phyloP scores from a whole-genome alignment of 2,329 filamentous ascomycete species.

The Aspergillus intermedius region DNA sequence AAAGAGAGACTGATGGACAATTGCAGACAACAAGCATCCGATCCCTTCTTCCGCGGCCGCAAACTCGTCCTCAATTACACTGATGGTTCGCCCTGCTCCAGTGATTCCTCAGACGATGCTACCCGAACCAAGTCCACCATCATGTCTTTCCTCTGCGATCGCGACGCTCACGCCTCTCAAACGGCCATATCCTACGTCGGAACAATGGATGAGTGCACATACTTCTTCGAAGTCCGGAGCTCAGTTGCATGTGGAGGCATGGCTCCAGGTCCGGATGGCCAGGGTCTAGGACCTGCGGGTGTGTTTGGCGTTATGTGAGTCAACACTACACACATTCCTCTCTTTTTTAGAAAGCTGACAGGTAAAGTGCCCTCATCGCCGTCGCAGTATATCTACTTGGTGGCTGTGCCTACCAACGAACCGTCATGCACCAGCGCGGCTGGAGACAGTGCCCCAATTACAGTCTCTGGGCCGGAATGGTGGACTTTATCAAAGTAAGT shows the following conservation, averaged over 20 bases:
- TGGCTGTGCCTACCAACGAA: slow-evolving; percentile 91
- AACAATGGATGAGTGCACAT: slow-evolving; percentile 84
- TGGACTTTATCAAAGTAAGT: slow-evolving; percentile 74
- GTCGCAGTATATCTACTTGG: slow-evolving; percentile 84
- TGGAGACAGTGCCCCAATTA: slow-evolving; percentile 97
- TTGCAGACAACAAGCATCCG: slow-evolving; percentile 38
- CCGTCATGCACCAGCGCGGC: slow-evolving; percentile 85
- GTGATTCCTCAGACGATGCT: slow-evolving; percentile 20
- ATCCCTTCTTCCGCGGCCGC: slow-evolving; percentile 44
- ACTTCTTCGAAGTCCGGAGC: slow-evolving; percentile 90
- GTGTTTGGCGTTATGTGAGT: slow-evolving; percentile 82
- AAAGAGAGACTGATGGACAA: slow-evolving; percentile 3
- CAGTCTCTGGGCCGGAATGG: slow-evolving; percentile 81
- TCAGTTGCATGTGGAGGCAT: slow-evolving; percentile 74
- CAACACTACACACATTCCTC: slow-evolving; percentile 27
- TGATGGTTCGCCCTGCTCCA: slow-evolving; percentile 63
- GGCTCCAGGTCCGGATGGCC: slow-evolving; percentile 47
- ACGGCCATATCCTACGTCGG: slow-evolving; percentile 79
- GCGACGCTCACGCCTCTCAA: slow-evolving; percentile 62
- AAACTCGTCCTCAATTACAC: slow-evolving; percentile 71
- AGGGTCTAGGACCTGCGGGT: slow-evolving; percentile 61
- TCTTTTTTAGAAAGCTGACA: slow-evolving; percentile 10
- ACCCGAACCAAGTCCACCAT: slow-evolving; percentile 63
- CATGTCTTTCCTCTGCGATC: slow-evolving; percentile 89
- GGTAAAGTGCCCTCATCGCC: slow-evolving; percentile 53